Percentiles rank a stretch among this genome's conserved stretches.
phyloP scores from a whole-genome alignment of 2,329 filamentous ascomycete genomes.

The Cryphonectria radicalis region DNA sequence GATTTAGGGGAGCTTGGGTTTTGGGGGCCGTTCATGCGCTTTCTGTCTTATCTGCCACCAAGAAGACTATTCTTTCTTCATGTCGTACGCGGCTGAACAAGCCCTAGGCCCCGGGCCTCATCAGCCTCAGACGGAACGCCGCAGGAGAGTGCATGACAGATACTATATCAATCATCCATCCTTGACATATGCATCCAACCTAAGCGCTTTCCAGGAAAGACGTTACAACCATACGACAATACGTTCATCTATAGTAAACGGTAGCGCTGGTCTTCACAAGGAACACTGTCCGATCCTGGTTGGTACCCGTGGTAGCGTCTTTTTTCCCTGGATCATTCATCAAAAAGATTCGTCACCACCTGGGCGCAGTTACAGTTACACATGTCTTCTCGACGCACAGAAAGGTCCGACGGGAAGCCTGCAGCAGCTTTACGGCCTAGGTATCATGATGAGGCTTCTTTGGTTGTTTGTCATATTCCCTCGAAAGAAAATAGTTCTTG shows the following conservation, averaged over 20 bases:
- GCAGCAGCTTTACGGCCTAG: not conserved
- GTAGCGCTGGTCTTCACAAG: not conserved
- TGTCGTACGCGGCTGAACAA: not conserved
- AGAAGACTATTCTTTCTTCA: not conserved
- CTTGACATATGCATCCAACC: not conserved
- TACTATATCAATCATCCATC: not conserved
- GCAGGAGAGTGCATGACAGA: not conserved
- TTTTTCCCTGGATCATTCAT: not conserved
- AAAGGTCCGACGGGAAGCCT: not conserved
- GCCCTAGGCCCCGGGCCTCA: not conserved
- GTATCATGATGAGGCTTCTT: not conserved
- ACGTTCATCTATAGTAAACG: not conserved
- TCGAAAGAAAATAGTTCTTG: not conserved
- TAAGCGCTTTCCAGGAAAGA: not conserved
- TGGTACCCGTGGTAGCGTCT: not conserved
- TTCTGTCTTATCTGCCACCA: not conserved
- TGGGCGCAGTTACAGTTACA: not conserved
- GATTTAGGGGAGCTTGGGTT: not conserved
- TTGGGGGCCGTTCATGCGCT: not conserved
- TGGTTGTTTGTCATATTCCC: not conserved
- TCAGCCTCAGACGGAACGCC: not conserved
- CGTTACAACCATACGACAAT: not conserved
- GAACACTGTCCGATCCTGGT: not conserved
- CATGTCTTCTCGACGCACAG: not conserved
- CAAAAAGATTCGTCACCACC: not conserved